Evolutionary conservation across 192 early-diverging fungal species (phyloP).

Genomic region (Rhizophagus sp.): DNA sequence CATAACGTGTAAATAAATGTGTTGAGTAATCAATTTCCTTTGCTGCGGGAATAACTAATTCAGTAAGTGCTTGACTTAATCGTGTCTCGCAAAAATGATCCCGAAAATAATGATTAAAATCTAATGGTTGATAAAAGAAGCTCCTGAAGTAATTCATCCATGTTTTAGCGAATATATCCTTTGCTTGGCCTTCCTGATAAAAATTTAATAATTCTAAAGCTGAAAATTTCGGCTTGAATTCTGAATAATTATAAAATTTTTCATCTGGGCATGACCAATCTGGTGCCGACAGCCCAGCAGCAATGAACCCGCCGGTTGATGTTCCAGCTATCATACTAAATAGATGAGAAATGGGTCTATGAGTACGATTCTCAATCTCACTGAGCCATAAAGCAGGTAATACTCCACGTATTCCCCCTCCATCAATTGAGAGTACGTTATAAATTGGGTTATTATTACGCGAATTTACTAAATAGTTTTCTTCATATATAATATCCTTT

Average conservation of each 20-base stretch:
- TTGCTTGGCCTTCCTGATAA: not conserved
- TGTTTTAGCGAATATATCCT: not conserved
- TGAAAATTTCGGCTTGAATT: not conserved
- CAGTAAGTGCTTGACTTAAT: not conserved
- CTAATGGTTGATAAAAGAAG: not conserved
- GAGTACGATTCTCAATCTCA: not conserved
- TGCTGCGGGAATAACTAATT: not conserved
- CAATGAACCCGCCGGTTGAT: not conserved
- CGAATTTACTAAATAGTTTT: not conserved
- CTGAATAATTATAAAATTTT: not conserved
- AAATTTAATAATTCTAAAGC: not conserved
- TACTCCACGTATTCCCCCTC: not conserved
- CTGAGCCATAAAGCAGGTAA: conserved; percentile 12
- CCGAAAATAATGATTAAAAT: not conserved
- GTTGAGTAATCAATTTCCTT: not conserved
- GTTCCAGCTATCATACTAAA: conserved; percentile 16
- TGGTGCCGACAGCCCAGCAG: not conserved
- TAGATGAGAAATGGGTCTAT: conserved; percentile 16
- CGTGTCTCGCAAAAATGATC: not conserved
- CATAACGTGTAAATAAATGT: not conserved
- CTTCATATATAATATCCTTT: not conserved
- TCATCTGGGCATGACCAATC: not conserved
- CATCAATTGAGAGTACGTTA: conserved; percentile 3
- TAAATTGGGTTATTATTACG: not conserved
- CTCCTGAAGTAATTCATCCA: no score